phyloP scores from a whole-genome alignment of 2,329 filamentous ascomycete genomes.

The Fusarium neocosmosporiellum region DNA sequence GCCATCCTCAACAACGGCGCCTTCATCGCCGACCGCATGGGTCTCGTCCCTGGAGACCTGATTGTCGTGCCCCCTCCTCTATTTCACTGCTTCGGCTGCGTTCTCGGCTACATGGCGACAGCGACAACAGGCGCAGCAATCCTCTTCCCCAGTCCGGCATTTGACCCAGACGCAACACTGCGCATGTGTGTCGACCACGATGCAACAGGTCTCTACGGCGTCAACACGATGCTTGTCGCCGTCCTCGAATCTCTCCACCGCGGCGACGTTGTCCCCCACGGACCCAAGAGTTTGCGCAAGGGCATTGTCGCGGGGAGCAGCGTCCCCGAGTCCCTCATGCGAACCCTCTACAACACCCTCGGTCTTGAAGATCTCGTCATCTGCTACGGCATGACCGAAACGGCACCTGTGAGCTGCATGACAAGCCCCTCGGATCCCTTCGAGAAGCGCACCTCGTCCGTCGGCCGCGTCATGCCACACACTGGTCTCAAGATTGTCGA shows the following conservation, averaged over 20 bases:
- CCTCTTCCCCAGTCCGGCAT: conserved; percentile 87
- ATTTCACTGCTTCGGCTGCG: conserved; percentile 90
- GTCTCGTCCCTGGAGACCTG: conserved; percentile 76
- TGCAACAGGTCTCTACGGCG: conserved; percentile 81
- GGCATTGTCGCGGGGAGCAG: conserved; percentile 90
- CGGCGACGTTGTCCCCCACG: conserved; percentile 42
- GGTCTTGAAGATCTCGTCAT: conserved; percentile 88
- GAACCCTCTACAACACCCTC: conserved; percentile 75
- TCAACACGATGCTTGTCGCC: conserved; percentile 94
- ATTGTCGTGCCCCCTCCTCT: conserved; percentile 88
- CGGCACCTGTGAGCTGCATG: conserved; percentile 82
- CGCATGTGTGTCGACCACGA: conserved; percentile 63
- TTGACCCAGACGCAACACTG: conserved; percentile 81
- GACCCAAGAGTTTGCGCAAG: conserved; percentile 70
- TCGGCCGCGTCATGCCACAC: conserved; percentile 87
- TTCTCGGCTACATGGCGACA: conserved; percentile 96
- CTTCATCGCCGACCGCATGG: conserved; percentile 87
- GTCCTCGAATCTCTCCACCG: conserved; percentile 80
- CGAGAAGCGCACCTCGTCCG: conserved; percentile 76
- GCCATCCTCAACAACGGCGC: conserved; percentile 94
- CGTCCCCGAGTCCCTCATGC: conserved; percentile 87
- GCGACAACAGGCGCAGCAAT: conserved; percentile 83
- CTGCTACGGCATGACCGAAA: conserved; percentile 98
- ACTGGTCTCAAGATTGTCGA: conserved; percentile 82
- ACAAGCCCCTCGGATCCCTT: conserved; percentile 81